These are phyloP conservation scores for Claviceps paspali DNA, from an alignment of 2,329 filamentous ascomycete genomes.

Conservation along the genomic window DNA sequence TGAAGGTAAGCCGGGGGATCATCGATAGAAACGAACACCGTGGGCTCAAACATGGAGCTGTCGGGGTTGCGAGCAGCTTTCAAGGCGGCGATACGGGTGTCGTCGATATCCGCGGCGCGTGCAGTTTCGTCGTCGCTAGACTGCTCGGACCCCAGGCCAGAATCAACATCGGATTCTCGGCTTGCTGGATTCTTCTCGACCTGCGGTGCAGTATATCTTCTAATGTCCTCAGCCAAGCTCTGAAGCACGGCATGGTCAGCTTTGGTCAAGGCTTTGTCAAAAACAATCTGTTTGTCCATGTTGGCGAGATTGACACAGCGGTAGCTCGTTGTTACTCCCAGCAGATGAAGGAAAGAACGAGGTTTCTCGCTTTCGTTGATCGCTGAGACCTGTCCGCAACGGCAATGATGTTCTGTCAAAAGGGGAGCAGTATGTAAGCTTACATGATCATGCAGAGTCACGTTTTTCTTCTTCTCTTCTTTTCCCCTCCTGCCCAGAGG, in stretches of 20 bases:
- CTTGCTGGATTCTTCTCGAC: neutral
- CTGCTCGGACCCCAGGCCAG: conserved; percentile 6
- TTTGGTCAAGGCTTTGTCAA: conserved; percentile 25
- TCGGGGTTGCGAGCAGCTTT: conserved; percentile 26
- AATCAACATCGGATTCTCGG: conserved; percentile 3
- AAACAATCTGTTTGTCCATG: conserved; percentile 16
- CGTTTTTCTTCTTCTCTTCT: too few species aligned
- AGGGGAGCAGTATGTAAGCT: too few species aligned
- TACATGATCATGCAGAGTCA: too few species aligned
- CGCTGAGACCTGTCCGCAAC: too few species aligned
- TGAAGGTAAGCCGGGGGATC: conserved; percentile 21
- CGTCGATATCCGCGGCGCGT: neutral
- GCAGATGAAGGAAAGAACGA: neutral
- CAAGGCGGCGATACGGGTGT: conserved; percentile 18
- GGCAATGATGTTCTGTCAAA: neutral
- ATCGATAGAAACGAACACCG: conserved; percentile 28
- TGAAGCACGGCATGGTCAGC: conserved; percentile 25
- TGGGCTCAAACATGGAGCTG: conserved; percentile 28
- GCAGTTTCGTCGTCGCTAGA: conserved; percentile 2
- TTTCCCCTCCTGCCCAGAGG: too few species aligned
- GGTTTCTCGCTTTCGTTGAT: too few species aligned
- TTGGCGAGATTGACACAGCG: neutral
- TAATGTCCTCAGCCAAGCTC: conserved; percentile 25
- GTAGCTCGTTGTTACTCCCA: neutral
- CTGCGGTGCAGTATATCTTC: neutral